Evolutionary conservation across 495 filamentous ascomycete species (phyloP).

Genomic region (Friedmanniomyces simplex): DNA sequence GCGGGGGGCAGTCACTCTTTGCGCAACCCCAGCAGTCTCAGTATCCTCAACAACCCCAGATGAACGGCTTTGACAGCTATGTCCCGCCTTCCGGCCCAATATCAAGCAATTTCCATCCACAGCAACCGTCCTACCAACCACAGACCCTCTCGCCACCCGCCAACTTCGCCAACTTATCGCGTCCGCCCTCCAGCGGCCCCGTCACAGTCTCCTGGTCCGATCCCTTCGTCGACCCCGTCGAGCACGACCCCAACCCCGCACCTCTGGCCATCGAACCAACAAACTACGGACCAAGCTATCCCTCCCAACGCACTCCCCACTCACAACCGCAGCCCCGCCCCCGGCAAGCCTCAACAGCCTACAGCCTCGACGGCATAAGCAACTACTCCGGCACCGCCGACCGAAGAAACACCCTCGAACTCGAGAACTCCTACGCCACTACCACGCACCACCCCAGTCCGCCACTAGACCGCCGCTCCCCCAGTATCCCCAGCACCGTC

Average conservation of each 20-base stretch:
- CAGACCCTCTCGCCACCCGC: conserved; percentile 14
- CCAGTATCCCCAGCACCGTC: conserved; percentile 2
- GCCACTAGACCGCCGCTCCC: not conserved
- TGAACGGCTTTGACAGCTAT: not conserved
- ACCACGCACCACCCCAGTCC: not conserved
- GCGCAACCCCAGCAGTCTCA: not conserved
- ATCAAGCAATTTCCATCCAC: not conserved
- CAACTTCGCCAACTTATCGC: not conserved
- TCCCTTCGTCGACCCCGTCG: conserved; percentile 28
- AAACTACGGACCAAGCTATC: not conserved
- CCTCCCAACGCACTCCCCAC: not conserved
- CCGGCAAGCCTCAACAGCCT: conserved; percentile 2
- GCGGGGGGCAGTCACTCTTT: not conserved
- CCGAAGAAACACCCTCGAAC: conserved; percentile 5
- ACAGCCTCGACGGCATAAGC: conserved; percentile 4
- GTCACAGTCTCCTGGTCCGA: conserved; percentile 8
- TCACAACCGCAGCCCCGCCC: not conserved
- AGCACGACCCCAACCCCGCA: conserved; percentile 12
- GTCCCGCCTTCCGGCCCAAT: conserved; percentile 1
- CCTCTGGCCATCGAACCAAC: conserved; percentile 4
- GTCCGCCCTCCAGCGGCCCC: not conserved
- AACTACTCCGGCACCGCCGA: not conserved
- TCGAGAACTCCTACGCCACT: conserved; percentile 9
- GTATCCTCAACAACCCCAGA: not conserved
- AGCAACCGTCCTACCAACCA: conserved; percentile 10